Base-by-base conservation (phyloP, 192 early-diverging fungal species). In the Jimgerdemannia flammicorona region DNA sequence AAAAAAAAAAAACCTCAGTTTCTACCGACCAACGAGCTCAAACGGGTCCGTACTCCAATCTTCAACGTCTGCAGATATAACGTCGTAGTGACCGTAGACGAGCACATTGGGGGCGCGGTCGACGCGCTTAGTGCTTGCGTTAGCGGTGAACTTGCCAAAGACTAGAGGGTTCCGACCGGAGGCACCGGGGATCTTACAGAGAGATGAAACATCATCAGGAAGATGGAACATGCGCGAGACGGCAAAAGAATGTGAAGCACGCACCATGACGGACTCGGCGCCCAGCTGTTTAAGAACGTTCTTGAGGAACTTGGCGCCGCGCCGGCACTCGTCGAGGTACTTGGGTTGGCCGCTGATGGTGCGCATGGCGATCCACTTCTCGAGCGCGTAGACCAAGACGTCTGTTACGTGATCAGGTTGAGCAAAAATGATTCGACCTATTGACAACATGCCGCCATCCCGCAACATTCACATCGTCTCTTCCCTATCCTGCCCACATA, bases 21-120 rank as follows among this genome's bases (percentile, higher is more conserved):
- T 29, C 29, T 29, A 59, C 49, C 6, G 14, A 59, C 49, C 49
- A 14, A 81, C 79, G 69, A 94, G 70, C 72, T 84, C 82, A 69
- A 95, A 95, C 9, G 93, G 92, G 74, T 83, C 80, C 49, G 86
- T 80, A 39, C 74, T 74, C 93, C 93, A 95, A 8, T 79, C 71
- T 8, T 79, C 72, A 77, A 84, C 82, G 63, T 92, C 90, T 0
- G 91, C 91, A 17, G 89, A 84, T 85, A 95, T 92, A 7, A 95
- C 93, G 77, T 95, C 93, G 73, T 93, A 93, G 81, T 95, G 93
- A 3, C 91, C 93, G 78, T 94, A 94, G 3, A 94, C 86, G 42
- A 94, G 81, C 3, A 93, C 87, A 70, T 77, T 78, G 49, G 7
- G 75, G 78, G 3, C 74, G 68, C 0, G 44, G 67, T 3, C 72